Evolutionary conservation across 306 rosid genomes (phyloP).

Genomic region (Arachis stenosperma): DNA sequence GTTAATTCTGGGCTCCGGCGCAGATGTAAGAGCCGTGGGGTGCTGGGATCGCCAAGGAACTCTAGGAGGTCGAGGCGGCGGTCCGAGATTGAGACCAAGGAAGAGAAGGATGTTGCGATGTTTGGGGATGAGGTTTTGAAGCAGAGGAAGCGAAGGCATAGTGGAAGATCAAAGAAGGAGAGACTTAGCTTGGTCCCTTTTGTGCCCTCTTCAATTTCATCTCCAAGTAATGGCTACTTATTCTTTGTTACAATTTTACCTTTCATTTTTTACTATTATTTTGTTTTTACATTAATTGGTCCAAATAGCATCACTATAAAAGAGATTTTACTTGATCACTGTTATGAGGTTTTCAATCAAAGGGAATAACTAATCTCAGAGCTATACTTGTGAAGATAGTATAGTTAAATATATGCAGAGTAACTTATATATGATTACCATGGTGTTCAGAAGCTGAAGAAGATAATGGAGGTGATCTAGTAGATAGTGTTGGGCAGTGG

Average conservation of each 20-base stretch:
- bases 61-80: conserved; percentile 64
- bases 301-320: too few relatives aligned
- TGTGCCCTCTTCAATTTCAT: conserved; percentile 48
- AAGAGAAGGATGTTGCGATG: conserved; percentile 58
- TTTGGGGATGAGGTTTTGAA: conserved; percentile 60
- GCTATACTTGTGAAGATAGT: neutral
- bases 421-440: neutral
- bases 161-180: conserved; percentile 72
- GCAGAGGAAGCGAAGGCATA: conserved; percentile 59
- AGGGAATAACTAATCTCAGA: neutral
- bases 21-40: conserved; percentile 59
- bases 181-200: conserved; percentile 64
- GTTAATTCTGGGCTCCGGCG: conserved; percentile 40
- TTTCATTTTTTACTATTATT: neutral
- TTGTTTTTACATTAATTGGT: neutral
- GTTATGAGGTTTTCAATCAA: neutral
- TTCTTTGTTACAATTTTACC: neutral
- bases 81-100: conserved; percentile 59
- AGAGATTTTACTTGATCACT: neutral
- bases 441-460: conserved; percentile 53
- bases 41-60: conserved; percentile 73
- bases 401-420: neutral
- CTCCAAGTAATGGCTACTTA: conserved; percentile 52
- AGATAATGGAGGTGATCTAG: conserved; percentile 56
- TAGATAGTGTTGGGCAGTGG: conserved; percentile 60